Evolutionary conservation across 2,329 filamentous ascomycete species (phyloP).

Genomic region (Metarhizium humberi): DNA sequence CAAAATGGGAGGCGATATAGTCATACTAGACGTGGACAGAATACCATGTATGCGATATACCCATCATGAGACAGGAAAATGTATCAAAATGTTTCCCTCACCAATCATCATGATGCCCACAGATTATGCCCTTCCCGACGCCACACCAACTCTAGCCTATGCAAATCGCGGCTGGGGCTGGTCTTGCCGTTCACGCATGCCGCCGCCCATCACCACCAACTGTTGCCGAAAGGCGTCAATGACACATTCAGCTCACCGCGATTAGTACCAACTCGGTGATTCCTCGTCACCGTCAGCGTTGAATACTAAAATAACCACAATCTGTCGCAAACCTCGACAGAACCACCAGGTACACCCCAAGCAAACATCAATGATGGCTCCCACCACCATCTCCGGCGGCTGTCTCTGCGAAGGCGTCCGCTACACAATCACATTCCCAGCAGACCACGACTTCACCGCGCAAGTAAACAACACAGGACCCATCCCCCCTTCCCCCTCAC

Average conservation of each 20-base stretch:
- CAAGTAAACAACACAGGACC: not conserved
- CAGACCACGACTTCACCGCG: constrained; percentile 32
- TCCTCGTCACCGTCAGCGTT: too few relatives aligned
- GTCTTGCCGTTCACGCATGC: not conserved
- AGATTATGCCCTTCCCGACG: not conserved
- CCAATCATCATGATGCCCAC: not conserved
- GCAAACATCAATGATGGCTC: constrained; percentile 12
- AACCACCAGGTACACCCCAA: not conserved
- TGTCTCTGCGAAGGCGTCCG: constrained; percentile 42
- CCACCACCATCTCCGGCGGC: constrained; percentile 34
- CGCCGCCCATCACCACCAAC: too few relatives aligned
- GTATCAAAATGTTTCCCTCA: too few relatives aligned
- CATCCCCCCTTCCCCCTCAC: not conserved
- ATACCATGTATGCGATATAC: not conserved
- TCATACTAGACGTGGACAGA: not conserved
- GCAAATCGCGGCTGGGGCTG: not conserved
- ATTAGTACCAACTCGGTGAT: too few relatives aligned
- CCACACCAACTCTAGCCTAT: not conserved
- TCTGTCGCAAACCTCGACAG: not conserved
- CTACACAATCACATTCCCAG: constrained; percentile 37
- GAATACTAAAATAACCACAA: not conserved
- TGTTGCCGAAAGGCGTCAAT: not conserved
- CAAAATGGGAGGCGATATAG: constrained; percentile 53
- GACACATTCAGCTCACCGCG: not conserved
- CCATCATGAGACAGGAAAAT: not conserved